Evolutionary conservation across 768 basidiomycete species (phyloP).

Genomic region (Pholiota conissans): DNA sequence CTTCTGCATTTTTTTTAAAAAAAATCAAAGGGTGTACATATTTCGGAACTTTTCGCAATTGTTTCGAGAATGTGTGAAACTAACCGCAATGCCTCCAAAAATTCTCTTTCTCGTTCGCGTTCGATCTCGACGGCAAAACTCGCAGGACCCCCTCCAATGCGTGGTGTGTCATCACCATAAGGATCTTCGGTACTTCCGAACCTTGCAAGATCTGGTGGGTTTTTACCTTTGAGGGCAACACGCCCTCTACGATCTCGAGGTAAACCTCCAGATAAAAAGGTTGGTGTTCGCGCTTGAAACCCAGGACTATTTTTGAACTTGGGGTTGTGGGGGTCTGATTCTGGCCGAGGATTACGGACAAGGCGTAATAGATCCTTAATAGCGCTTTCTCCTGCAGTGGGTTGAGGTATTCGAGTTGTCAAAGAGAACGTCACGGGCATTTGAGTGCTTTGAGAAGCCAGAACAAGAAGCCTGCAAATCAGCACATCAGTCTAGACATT

Average conservation of each 20-base stretch:
- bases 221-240: slow-evolving; percentile 54
- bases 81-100: slow-evolving; percentile 55
- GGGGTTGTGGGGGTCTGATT: slow-evolving; percentile 31
- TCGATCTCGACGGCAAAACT: slow-evolving; percentile 38
- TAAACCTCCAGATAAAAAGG: slow-evolving; percentile 69
- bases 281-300: slow-evolving; percentile 47
- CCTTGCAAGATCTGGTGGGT: slow-evolving; percentile 28
- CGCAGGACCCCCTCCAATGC: slow-evolving; percentile 28
- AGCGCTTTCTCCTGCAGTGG: slow-evolving; percentile 66
- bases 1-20: slow-evolving; percentile 41
- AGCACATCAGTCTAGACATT: background rate
- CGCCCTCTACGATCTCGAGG: slow-evolving; percentile 81
- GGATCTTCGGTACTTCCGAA: slow-evolving; percentile 38
- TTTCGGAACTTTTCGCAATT: too few relatives aligned
- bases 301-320: slow-evolving; percentile 25
- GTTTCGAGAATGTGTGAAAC: slow-evolving; percentile 10
- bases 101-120: slow-evolving; percentile 51
- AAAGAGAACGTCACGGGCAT: slow-evolving; percentile 60
- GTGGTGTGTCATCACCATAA: slow-evolving; percentile 57
- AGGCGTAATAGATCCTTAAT: slow-evolving; percentile 65
- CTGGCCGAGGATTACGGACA: slow-evolving; percentile 53
- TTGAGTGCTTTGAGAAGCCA: slow-evolving; percentile 68
- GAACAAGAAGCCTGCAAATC: slow-evolving; percentile 64
- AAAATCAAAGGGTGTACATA: background rate
- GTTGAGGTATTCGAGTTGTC: slow-evolving; percentile 54